Base-by-base conservation (phyloP, 73 alveolate genomes). In the Paramecium sonneborni region DNA sequence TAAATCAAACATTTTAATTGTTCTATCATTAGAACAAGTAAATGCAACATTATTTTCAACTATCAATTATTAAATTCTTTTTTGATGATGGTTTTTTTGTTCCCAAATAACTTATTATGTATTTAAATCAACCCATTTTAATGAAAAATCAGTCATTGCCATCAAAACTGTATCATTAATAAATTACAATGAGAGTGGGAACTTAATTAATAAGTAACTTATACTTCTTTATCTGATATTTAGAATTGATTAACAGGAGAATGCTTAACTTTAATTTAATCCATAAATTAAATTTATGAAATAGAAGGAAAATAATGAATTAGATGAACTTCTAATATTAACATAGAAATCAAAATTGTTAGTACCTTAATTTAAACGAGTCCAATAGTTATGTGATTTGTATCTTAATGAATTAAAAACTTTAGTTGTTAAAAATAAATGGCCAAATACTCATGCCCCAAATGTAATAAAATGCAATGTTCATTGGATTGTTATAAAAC, bases 91-190 rank as follows among this genome's bases (percentile, higher is more conserved):
- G 20, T 79, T 79, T 28, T 39, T 23, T 38, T 30, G n/a, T 30
- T 79, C 76, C 90, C 44, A 23, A 30, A 41, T 20, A 38, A 24
- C 34, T 79, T 79, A 24, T 23, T 43, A 6, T 18, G 90, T 79
- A 18, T 79, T 26, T n/a, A 79, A 34, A 56, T 79, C 90, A 44
- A 41, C 14, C 69, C 90, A 79, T 79, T 79, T 23, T 7, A 79
- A 21, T 79, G 90, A 79, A 79, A 30, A 79, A 79, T 79, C 90
- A 12, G 62, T 79, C 90, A 79, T 43, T 6, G 76, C 90, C 90
- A 79, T 43, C 11, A 79, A 23, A 14, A 46, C 90, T 11, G 55
- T 79, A 24, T 32, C 55, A 24, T 79, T 24, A 8, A 24, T 34
- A 11, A 79, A 41, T 46, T 79, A 41, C 10, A 79, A 23, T 5